A percentile compares a stretch with the other conserved stretches of the same genome.
phyloP scores from a whole-genome alignment of 257 asterid genomes.

The Hygrophila difformis region DNA sequence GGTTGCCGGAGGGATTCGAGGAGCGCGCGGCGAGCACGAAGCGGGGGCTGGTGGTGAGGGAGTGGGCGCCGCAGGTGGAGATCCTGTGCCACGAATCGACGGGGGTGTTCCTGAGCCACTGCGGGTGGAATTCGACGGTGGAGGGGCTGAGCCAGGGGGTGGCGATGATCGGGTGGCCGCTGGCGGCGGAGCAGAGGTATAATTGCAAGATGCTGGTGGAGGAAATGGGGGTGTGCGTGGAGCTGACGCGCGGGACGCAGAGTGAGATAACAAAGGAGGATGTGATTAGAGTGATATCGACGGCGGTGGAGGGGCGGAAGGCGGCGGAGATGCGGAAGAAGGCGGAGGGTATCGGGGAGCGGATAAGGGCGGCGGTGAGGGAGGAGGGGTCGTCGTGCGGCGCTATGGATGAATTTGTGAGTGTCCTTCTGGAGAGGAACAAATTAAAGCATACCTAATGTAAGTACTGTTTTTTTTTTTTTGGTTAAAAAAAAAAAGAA shows the following conservation, averaged over 20 bases:
- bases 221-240: conserved; percentile 70
- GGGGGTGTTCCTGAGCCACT: conserved; percentile 72
- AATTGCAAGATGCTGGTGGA: conserved; percentile 77
- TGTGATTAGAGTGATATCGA: conserved; percentile 42
- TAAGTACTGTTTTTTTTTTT: no score
- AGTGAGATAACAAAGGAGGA: no score
- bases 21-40: conserved; percentile 19
- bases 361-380: conserved; percentile 42
- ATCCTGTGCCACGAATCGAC: conserved; percentile 64
- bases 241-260: conserved; percentile 39
- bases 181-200: conserved; percentile 88
- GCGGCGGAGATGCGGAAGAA: conserved; percentile 55
- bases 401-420: conserved; percentile 51
- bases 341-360: conserved; percentile 41
- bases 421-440: conserved; percentile 34
- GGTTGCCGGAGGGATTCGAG: conserved; percentile 62
- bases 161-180: conserved; percentile 87
- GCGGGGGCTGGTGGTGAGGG: conserved; percentile 52
- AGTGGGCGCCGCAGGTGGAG: no score
- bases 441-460: no score
- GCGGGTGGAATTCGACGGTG: no score
- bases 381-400: conserved; percentile 56
- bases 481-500: no score
- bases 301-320: conserved; percentile 36
- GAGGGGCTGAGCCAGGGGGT: no score